Evolutionary conservation across 2,329 filamentous ascomycete genomes (phyloP).

Genomic region (Alternaria sp.): DNA sequence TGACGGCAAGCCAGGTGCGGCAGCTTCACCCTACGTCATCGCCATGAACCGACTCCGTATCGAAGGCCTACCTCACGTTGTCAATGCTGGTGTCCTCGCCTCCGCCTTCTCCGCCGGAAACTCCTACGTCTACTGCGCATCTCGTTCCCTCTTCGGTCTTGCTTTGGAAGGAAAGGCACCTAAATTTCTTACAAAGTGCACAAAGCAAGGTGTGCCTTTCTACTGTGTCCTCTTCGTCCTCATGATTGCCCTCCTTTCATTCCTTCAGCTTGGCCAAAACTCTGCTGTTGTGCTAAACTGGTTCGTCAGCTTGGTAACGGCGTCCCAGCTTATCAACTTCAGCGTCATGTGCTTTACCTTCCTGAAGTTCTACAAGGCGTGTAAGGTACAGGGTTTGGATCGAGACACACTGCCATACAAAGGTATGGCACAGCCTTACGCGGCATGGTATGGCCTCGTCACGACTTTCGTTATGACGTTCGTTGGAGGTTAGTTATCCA

Average conservation of each 20-base stretch:
- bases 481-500: conserved; percentile 61
- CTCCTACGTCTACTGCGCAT: conserved; percentile 64
- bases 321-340: conserved; percentile 65
- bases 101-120: conserved; percentile 65
- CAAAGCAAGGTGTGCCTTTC: conserved; percentile 73
- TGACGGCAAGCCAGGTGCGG: conserved; percentile 69
- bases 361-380: conserved; percentile 74
- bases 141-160: conserved; percentile 62
- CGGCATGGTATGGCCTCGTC: conserved; percentile 70
- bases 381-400: conserved; percentile 72
- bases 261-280: conserved; percentile 75
- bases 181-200: conserved; percentile 62
- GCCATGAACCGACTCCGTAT: conserved; percentile 65
- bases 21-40: conserved; percentile 70
- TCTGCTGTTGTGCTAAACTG: conserved; percentile 75
- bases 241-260: conserved; percentile 73
- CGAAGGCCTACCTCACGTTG: conserved; percentile 63
- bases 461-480: conserved; percentile 76
- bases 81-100: conserved; percentile 66
- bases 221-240: conserved; percentile 75
- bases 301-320: conserved; percentile 77
- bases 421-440: conserved; percentile 73
- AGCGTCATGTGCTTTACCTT: conserved; percentile 72
- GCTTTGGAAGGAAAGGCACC: conserved; percentile 64
- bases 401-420: conserved; percentile 75